Evolutionary conservation across 305 asterid genomes (phyloP), one percentile per base, ranked within the genome.

Genomic region (Fraxinus paxiana): DNA sequence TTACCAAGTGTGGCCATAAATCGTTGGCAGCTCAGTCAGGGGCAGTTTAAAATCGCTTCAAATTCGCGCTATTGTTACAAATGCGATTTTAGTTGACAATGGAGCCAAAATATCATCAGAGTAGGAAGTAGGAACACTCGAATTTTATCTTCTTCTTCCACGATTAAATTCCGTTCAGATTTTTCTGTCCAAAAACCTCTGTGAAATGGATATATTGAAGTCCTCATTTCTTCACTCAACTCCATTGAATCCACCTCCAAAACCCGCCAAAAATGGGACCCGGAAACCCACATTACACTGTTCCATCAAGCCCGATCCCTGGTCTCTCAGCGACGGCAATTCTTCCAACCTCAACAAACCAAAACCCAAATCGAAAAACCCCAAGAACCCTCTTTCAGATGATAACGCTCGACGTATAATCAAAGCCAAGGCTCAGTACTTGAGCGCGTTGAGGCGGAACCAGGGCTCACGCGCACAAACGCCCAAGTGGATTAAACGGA

Each of bases 401-500:
- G 97, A 93, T 88, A 91, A 93, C 90, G 97, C 98, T 33, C 97
- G 97, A 74, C 96, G 97, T 67, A 93, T 93, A 22, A 95, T 93
- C 89, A 95, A 95, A 85, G 96, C 88, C 71, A 95, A 95, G 86
- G 94, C 98, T 38, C 88, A 74, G 17, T 90, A 95, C 81, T 61
- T 93, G 85, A 92, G 99, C 88, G 87, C 79, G 13, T 83, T 95
- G 87, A 87, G 98, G 61, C 90, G 96, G 13, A 93, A 91, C 87
- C 97, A 93, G 73, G 99, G 99, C 87, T 92, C 99, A 20, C 92
- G 76, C 35, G 98, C 90, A 71, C 91, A 90, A 86, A 92, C 99
- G 5, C 98, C 99, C 5, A 90, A 84, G 78, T 95, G 99, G 99
- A 91, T 95, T 82, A 95, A 84, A 77, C 88, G 98, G 37, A 89